Evolutionary conservation across 1,139 yeast species (phyloP).

Genomic region (Suhomyces taliae): DNA sequence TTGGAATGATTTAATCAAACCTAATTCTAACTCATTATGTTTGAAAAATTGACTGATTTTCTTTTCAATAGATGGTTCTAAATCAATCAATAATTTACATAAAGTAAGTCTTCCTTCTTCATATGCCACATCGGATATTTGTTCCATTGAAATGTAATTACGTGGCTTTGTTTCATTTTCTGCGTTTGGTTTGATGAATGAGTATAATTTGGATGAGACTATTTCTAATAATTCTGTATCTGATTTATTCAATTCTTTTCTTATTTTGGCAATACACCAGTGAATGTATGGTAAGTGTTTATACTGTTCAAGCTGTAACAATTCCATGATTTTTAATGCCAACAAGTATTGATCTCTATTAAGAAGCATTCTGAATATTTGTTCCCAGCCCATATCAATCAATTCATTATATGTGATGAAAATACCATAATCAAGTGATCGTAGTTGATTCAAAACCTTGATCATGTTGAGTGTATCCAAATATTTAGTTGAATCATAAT

Average conservation of each 20-base stretch:
- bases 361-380: conserved; percentile 57
- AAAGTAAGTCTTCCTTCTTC: conserved; percentile 78
- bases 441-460: conserved; percentile 68
- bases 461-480: conserved; percentile 59
- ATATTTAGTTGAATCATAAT: conserved; percentile 60
- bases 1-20: conserved; percentile 67
- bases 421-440: conserved; percentile 65
- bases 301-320: conserved; percentile 47
- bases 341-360: conserved; percentile 61
- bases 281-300: conserved; percentile 60
- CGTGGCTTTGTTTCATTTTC: conserved; percentile 7
- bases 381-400: conserved; percentile 49
- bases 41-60: conserved; percentile 66
- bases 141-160: conserved; percentile 55
- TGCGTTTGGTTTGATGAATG: conserved; percentile 10
- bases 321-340: conserved; percentile 60
- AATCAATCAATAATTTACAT: conserved; percentile 62
- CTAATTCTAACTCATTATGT: conserved; percentile 72
- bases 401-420: conserved; percentile 63
- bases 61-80: conserved; percentile 65
- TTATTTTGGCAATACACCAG: conserved; percentile 82
- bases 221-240: conserved; percentile 59
- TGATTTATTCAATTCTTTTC: conserved; percentile 48
- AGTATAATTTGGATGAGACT: conserved; percentile 47
- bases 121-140: conserved; percentile 68